Conservation (phyloP, 1,139 yeast genomes). For the Candida sojae region DNA sequence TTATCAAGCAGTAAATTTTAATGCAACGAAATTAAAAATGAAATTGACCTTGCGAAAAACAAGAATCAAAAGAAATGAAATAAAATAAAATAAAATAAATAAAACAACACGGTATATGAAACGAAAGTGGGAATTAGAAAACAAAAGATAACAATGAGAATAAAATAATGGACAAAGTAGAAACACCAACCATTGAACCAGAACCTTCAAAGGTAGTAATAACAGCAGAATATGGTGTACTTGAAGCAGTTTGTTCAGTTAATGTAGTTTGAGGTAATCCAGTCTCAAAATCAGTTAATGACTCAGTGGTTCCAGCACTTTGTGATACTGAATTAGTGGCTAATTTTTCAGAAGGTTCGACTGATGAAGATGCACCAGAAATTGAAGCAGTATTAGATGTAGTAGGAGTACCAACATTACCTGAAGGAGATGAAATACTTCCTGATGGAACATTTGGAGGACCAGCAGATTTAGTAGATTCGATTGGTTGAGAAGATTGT, state of each 20-base stretch:
- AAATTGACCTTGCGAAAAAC: neutral
- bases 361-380: neutral
- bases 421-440: too few relatives aligned
- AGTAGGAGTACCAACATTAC: too few relatives aligned
- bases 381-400: too few relatives aligned
- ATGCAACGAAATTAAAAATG: neutral
- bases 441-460: too few relatives aligned
- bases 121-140: neutral
- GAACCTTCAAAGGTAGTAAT: conserved; percentile 1
- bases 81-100: too few relatives aligned
- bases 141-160: neutral
- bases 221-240: neutral
- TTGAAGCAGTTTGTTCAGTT: neutral
- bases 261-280: neutral
- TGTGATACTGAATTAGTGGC: neutral
- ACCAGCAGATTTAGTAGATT: too few relatives aligned
- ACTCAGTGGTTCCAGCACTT: neutral
- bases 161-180: neutral
- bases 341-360: neutral
- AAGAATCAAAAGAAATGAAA: too few relatives aligned
- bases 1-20: too few relatives aligned
- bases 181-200: neutral
- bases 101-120: too few relatives aligned
- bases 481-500: too few relatives aligned
- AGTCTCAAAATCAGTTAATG: neutral